Base-by-base conservation (phyloP, 441 rosid species). In the Gossypium lobatum region DNA sequence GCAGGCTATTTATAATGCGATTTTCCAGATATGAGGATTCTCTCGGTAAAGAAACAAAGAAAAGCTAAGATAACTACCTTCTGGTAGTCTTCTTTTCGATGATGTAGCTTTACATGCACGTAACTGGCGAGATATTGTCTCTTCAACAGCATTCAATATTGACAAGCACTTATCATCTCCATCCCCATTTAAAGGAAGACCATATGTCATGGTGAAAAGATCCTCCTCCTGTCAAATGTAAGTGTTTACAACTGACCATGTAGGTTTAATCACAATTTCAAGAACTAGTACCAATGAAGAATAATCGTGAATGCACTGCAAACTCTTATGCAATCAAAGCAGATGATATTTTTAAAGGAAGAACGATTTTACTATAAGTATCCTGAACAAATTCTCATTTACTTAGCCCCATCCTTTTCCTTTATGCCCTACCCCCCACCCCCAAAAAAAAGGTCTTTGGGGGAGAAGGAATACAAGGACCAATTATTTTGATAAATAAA, bases 61-160 rank as follows among this genome's bases (percentile, higher is more conserved):
- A 61, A 37, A 76, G 74, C 69, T 72, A 67, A 59, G 59, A 78
- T 53, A 75, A 78, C 60, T 85, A 95, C 98, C 97, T 71, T 88
- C 98, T 60, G 80, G 37, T 25, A 39, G 74, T 80, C 87, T 89
- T 83, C 83, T 89, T 84, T 87, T 90, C 2, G 85, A 83, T 63
- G 86, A 79, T 11, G 85, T 79, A 55, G 90, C 93, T 81, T 85
- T 95, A 79, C 93, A 90, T 74, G 94, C 96, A 23, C 97, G 98
- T 83, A 95, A 77, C 78, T 90, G 97, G 72, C 98, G 97, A 75
- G 86, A 81, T 74, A 91, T 79, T 59, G 91, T 88, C 84, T 93
- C 98, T 86, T 95, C 99, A 26, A 92, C 94, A 18, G 98, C 93
- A 86, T 91, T 95, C 78, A 95, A 65, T 78, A 91, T 81, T 60